phyloP scores from a whole-genome alignment of 2,329 filamentous ascomycete genomes.

The Sarocladium oryzae region DNA sequence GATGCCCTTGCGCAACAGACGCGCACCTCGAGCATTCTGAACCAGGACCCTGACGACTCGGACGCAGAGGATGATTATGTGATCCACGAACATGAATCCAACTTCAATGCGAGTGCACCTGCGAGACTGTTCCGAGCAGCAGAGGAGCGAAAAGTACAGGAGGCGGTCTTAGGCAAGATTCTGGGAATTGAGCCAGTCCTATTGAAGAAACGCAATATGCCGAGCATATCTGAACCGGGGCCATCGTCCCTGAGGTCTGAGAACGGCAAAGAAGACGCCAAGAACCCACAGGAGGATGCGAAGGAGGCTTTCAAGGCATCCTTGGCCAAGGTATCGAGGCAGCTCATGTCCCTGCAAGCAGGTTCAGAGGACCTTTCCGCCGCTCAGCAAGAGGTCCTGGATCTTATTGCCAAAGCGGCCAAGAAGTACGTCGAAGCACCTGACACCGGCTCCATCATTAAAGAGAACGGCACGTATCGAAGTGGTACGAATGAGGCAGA shows the following conservation, averaged over 20 bases:
- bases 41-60: conserved; percentile 40
- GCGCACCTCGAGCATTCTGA: conserved; percentile 25
- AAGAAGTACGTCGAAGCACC: conserved; percentile 38
- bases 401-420: conserved; percentile 44
- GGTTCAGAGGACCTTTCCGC: conserved; percentile 27
- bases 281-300: conserved; percentile 17
- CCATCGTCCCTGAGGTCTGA: neutral
- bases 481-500: neutral
- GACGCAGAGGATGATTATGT: conserved; percentile 52
- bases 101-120: conserved; percentile 26
- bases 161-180: conserved; percentile 44
- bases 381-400: conserved; percentile 40
- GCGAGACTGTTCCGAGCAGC: conserved; percentile 41
- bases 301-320: conserved; percentile 2
- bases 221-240: conserved; percentile 20
- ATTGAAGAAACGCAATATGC: conserved; percentile 6
- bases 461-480: neutral
- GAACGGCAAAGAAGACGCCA: conserved; percentile 12
- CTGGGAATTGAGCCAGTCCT: conserved; percentile 38
- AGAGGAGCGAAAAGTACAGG: conserved; percentile 49
- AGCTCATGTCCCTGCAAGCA: conserved; percentile 35
- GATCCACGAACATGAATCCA: conserved; percentile 28
- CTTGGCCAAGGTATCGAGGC: conserved; percentile 26
- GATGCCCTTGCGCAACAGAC: conserved; percentile 39
- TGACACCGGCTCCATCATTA: neutral